Evolutionary conservation across 1,139 yeast genomes (phyloP), one percentile per base, ranked within the genome.

Genomic region (Yamadazyma blattariae): DNA sequence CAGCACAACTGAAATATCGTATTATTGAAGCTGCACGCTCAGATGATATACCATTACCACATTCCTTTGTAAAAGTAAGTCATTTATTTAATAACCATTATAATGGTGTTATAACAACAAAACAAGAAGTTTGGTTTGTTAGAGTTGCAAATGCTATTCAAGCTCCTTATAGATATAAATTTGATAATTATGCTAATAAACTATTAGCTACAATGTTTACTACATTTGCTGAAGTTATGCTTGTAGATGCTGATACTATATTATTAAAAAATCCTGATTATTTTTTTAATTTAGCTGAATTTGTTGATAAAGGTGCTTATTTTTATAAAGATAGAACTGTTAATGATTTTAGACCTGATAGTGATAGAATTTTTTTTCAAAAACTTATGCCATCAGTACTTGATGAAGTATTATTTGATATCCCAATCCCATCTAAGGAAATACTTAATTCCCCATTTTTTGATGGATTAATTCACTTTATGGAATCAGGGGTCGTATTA

Each of bases 71-170:
- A 22, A 46, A 45, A 27, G 61, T 62, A 2, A 30, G 45, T 1
- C 38, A 52, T 2, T 32, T 40, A 16, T 56, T 59, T 38, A 61
- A 64, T 5, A 32, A n/a, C 6, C 14, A 47, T 31, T 58, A 56
- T 29, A 51, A 50, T 26, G 47, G 49, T n/a, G 64, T 64, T 2
- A 12, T 7, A 12, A 8, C 9, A n/a, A 8, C 8, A 4, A 52
- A 49, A 35, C 69, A 63, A 44, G 67, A 61, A 39, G 41, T 63
- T 18, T 62, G 68, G 67, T 63, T 61, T 42, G 67, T 63, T 5
- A 60, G 61, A 40, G 57, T 55, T 10, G 45, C 50, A 25, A 53
- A 50, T 36, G 57, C 56, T 7, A 54, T 63, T 27, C 49, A 54
- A 30, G 48, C 50, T 20, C 43, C 52, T 25, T 60, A 52, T 36